Percentiles rank a stretch among this genome's conserved stretches.
Conservation (phyloP, 345 rosid species). For the Ceriops decandra region DNA sequence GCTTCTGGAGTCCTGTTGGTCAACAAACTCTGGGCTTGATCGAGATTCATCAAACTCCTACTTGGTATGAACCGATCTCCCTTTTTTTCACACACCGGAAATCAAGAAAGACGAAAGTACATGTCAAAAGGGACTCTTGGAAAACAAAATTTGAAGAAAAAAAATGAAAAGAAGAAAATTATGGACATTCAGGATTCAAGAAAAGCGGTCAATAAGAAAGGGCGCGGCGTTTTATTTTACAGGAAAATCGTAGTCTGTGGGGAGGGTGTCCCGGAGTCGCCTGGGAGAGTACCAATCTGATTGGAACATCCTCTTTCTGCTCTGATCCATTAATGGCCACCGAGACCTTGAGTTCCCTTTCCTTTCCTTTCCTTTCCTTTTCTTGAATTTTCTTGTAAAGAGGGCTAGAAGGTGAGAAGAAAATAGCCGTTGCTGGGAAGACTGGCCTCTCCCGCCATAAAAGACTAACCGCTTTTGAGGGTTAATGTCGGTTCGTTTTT, state of each 20-base stretch:
- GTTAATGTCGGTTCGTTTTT: not conserved
- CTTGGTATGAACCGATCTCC: slow-evolving; percentile 52
- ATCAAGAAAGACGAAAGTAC: not conserved
- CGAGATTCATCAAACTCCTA: slow-evolving; percentile 57
- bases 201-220: not conserved
- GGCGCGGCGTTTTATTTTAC: slow-evolving; percentile 6
- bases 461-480: slow-evolving; percentile 21
- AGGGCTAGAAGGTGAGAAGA: not conserved
- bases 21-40: slow-evolving; percentile 47
- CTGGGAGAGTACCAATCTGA: slow-evolving; percentile 48
- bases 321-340: slow-evolving; percentile 30
- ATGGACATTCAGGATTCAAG: not conserved
- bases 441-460: slow-evolving; percentile 28
- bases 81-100: slow-evolving; percentile 18
- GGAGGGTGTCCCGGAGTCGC: slow-evolving; percentile 36
- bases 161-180: not conserved
- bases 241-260: slow-evolving; percentile 30
- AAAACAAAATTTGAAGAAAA: not conserved
- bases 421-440: not conserved
- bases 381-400: not conserved
- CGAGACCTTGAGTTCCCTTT: not conserved
- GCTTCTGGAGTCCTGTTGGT: slow-evolving; percentile 27
- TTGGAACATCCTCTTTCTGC: slow-evolving; percentile 13
- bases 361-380: not conserved
- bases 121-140: no score